Percentiles rank a stretch among this genome's conserved stretches.
phyloP scores from a whole-genome alignment of 192 early-diverging fungal species.

The Allomyces macrogynus region DNA sequence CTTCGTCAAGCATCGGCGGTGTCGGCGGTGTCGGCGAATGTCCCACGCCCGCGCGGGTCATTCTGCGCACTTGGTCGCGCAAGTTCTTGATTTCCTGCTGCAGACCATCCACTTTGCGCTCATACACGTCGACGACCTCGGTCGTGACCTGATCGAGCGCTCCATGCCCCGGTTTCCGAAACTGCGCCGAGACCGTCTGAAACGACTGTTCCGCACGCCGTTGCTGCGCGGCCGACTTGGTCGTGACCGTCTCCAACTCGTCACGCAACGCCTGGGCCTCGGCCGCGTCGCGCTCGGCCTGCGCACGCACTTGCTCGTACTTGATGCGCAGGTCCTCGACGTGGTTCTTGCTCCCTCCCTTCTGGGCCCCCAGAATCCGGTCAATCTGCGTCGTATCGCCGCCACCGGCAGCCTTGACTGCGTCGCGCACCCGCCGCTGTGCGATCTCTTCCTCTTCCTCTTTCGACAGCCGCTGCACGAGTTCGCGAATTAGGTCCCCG shows the following conservation, averaged over 20 bases:
- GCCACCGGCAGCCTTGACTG: not conserved
- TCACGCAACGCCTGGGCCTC: not conserved
- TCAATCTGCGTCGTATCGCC: not conserved
- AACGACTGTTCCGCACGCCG: not conserved
- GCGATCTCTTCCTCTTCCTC: too few relatives aligned
- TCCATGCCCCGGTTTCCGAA: conserved; percentile 7
- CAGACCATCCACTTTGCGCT: conserved; percentile 9
- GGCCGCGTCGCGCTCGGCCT: not conserved
- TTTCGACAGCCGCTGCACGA: not conserved
- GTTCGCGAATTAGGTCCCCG: not conserved
- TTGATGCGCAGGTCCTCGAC: not conserved
- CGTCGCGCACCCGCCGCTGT: not conserved
- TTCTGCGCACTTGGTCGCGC: conserved; percentile 2
- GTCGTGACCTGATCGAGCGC: conserved; percentile 18
- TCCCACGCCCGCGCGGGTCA: not conserved
- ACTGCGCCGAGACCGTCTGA: conserved; percentile 10
- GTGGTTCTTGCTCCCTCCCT: not conserved
- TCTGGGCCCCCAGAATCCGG: not conserved
- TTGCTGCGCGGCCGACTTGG: not conserved
- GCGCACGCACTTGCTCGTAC: not conserved
- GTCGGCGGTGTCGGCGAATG: not conserved
- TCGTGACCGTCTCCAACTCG: not conserved
- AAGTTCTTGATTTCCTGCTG: conserved; percentile 8
- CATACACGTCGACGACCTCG: conserved; percentile 22
- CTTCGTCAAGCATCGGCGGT: not conserved